Percentiles rank a stretch among this genome's conserved stretches.
Evolutionary conservation across 108 stramenopile species (phyloP).

Genomic region (Craspedostauros australis): DNA sequence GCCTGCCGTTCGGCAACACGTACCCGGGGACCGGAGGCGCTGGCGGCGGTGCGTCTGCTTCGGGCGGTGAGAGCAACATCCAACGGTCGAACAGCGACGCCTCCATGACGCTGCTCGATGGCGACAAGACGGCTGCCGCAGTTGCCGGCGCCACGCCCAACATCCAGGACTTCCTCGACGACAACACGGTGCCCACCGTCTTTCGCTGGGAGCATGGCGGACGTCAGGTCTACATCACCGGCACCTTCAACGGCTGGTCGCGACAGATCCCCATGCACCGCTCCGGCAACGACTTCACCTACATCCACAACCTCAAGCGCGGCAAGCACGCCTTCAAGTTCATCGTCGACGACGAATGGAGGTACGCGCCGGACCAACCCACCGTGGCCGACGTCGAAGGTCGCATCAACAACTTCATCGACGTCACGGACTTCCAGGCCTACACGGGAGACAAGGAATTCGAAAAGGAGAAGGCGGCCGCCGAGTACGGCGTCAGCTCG

Average conservation of each 20-base stretch:
- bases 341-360: slow-evolving; percentile 99
- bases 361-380: slow-evolving; percentile 92
- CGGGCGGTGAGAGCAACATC: neutral
- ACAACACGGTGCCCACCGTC: slow-evolving; percentile 93
- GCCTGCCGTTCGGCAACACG: slow-evolving; percentile 1
- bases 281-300: slow-evolving; percentile 99
- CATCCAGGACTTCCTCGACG: slow-evolving; percentile 49
- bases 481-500: slow-evolving; percentile 38
- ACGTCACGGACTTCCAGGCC: slow-evolving; percentile 96
- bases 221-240: slow-evolving; percentile 95
- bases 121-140: slow-evolving; percentile 20
- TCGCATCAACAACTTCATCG: slow-evolving; percentile 98
- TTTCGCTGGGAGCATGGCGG: slow-evolving; percentile 99
- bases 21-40: neutral
- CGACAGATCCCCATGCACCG: slow-evolving; percentile 99
- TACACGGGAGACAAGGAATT: slow-evolving; percentile 91
- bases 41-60: neutral
- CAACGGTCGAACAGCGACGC: slow-evolving; percentile 25
- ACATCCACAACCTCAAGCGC: slow-evolving; percentile 95
- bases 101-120: slow-evolving; percentile 34
- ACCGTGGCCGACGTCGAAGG: slow-evolving; percentile 98
- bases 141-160: slow-evolving; percentile 6
- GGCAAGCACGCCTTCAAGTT: slow-evolving; percentile 98
- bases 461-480: slow-evolving; percentile 74
- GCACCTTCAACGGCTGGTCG: slow-evolving; percentile 98